Evolutionary conservation across 768 basidiomycete species (phyloP).

Genomic region (Tricholoma saponaceum): DNA sequence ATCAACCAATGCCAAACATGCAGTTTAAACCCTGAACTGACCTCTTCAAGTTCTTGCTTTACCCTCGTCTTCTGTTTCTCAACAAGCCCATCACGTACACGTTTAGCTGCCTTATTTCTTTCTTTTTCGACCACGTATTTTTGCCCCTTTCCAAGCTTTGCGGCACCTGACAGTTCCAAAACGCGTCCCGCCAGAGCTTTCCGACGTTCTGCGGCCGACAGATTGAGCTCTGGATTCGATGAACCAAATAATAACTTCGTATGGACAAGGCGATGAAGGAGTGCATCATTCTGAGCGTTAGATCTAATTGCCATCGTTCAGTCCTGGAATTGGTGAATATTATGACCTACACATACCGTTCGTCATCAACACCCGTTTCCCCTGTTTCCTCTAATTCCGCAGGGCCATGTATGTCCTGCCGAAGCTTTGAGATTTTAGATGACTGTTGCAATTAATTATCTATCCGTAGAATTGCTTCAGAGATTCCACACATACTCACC

Average conservation of each 20-base stretch:
- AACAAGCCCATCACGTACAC: slow-evolving; percentile 64
- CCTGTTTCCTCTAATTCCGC: slow-evolving; percentile 21
- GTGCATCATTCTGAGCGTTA: slow-evolving; percentile 72
- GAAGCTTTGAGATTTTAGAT: slow-evolving; percentile 68
- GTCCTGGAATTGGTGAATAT: not conserved
- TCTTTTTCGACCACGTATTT: slow-evolving; percentile 54
- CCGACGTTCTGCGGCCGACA: slow-evolving; percentile 62
- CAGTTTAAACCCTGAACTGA: slow-evolving; percentile 29
- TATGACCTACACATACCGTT: slow-evolving; percentile 34
- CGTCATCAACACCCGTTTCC: slow-evolving; percentile 49
- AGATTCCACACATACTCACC: slow-evolving; percentile 39
- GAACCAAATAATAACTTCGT: slow-evolving; percentile 77
- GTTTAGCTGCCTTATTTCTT: slow-evolving; percentile 66
- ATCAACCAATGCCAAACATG: not conserved
- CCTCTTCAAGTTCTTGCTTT: slow-evolving; percentile 63
- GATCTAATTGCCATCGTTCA: slow-evolving; percentile 41
- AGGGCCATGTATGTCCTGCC: slow-evolving; percentile 25
- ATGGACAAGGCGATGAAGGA: slow-evolving; percentile 76
- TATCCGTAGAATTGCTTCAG: not conserved
- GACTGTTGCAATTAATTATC: slow-evolving; percentile 43
- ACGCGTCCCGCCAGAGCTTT: slow-evolving; percentile 79
- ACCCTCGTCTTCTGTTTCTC: slow-evolving; percentile 58
- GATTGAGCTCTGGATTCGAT: slow-evolving; percentile 52
- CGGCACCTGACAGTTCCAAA: slow-evolving; percentile 63
- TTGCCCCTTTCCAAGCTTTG: slow-evolving; percentile 76